Evolutionary conservation across 139 green algal species (phyloP).

Genomic region (Nannochloris sp.): DNA sequence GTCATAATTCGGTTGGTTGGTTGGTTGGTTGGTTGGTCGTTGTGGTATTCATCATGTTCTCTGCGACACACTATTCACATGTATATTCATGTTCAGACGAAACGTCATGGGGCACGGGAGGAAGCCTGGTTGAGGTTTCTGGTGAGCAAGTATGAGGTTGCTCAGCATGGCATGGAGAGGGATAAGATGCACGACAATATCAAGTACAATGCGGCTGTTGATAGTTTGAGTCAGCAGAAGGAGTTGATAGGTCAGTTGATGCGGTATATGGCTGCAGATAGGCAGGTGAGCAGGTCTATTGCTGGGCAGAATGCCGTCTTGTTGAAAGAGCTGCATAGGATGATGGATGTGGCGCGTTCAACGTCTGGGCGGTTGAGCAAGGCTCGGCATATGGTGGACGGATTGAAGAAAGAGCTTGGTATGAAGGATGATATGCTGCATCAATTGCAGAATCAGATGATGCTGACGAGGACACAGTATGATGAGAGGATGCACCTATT

Average conservation of each 20-base stretch:
- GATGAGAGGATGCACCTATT: neutral
- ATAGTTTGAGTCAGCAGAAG: neutral
- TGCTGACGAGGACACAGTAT: neutral
- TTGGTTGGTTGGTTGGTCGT: too few species aligned
- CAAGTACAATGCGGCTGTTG: neutral
- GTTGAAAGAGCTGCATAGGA: neutral
- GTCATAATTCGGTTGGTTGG: neutral
- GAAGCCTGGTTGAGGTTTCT: neutral
- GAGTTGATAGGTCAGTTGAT: neutral
- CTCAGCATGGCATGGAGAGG: neutral
- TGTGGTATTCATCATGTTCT: too few species aligned
- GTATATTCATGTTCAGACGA: neutral
- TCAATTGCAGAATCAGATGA: neutral
- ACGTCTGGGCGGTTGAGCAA: neutral
- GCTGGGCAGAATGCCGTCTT: neutral
- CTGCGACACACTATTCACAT: too few species aligned
- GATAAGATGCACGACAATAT: constrained; percentile 1
- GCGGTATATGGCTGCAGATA: neutral
- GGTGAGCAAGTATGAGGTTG: constrained; percentile 2
- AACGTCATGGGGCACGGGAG: neutral
- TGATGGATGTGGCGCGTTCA: neutral
- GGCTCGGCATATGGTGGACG: neutral
- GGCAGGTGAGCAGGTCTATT: neutral
- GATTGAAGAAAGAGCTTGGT: neutral
- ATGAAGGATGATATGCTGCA: neutral